Evolutionary conservation across 352 stramenopile species (phyloP).

Genomic region (Phytopythium aichiense): DNA sequence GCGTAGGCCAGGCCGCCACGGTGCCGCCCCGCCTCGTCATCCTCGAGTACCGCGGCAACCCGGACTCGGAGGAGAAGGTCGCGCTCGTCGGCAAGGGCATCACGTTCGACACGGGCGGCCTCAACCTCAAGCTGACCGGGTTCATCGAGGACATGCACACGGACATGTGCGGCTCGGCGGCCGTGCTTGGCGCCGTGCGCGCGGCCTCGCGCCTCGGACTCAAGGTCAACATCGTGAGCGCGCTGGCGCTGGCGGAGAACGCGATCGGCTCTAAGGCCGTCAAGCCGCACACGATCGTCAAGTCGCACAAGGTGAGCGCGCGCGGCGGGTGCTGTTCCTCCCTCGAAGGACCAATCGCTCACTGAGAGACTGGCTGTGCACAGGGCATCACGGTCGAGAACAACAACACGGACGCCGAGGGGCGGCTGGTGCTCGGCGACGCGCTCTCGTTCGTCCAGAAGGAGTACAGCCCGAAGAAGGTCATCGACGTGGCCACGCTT

Average conservation of each 20-base stretch:
- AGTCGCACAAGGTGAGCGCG: slow-evolving; percentile 64
- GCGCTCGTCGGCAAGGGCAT: slow-evolving; percentile 93
- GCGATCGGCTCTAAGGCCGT: slow-evolving; percentile 84
- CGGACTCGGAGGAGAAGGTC: slow-evolving; percentile 54
- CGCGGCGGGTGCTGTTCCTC: background rate
- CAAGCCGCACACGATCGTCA: slow-evolving; percentile 86
- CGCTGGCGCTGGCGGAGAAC: slow-evolving; percentile 78
- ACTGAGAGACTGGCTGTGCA: background rate
- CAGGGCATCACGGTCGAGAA: slow-evolving; percentile 88
- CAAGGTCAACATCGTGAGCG: slow-evolving; percentile 80
- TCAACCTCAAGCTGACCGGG: slow-evolving; percentile 93
- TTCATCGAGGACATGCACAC: slow-evolving; percentile 92
- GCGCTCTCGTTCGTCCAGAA: slow-evolving; percentile 87
- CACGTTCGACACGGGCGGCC: slow-evolving; percentile 93
- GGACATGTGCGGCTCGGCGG: slow-evolving; percentile 89
- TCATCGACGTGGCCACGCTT: slow-evolving; percentile 94
- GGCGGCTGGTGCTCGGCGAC: slow-evolving; percentile 88
- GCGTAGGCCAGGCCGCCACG: slow-evolving; percentile 70
- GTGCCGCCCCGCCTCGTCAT: slow-evolving; percentile 79
- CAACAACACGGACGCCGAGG: slow-evolving; percentile 92
- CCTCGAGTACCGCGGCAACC: slow-evolving; percentile 75
- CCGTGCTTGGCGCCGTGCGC: slow-evolving; percentile 77
- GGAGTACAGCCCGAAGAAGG: slow-evolving; percentile 85
- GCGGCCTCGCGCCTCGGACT: slow-evolving; percentile 63
- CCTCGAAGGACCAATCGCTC: background rate